Conservation (phyloP, 1,284 basidiomycete genomes). For the Cryptococcus sp. region DNA sequence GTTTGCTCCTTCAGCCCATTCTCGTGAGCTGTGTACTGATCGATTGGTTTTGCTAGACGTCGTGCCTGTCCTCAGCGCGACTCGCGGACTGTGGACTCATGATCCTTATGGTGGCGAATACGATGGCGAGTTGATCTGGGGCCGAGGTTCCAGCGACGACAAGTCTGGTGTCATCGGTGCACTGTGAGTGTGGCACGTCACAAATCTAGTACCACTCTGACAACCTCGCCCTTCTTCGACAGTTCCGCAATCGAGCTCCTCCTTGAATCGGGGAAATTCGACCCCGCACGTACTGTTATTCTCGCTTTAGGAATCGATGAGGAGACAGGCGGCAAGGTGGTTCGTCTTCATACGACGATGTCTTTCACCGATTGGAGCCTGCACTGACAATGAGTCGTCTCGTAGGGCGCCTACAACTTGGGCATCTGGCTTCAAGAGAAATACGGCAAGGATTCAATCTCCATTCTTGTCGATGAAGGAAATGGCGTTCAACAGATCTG, state of each 20-base stretch:
- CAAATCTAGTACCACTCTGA: neutral
- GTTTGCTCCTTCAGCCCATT: conserved; percentile 5
- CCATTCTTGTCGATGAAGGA: conserved; percentile 60
- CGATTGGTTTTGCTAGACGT: conserved; percentile 54
- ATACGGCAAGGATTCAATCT: conserved; percentile 64
- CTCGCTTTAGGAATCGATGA: conserved; percentile 72
- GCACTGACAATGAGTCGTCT: neutral
- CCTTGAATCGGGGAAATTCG: conserved; percentile 57
- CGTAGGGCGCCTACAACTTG: conserved; percentile 61
- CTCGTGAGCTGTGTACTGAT: neutral
- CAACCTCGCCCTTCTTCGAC: neutral
- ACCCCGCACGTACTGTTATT: conserved; percentile 61
- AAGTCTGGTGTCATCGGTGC: conserved; percentile 64
- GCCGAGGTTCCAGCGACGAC: conserved; percentile 64
- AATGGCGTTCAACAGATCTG: conserved; percentile 27
- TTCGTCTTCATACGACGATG: conserved; percentile 21
- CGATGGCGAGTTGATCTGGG: conserved; percentile 64
- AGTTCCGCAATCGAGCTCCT: conserved; percentile 62
- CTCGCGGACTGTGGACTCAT: conserved; percentile 61
- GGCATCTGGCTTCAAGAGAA: conserved; percentile 57
- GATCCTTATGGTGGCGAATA: conserved; percentile 67
- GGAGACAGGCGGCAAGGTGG: conserved; percentile 59
- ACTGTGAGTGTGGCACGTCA: conserved; percentile 48
- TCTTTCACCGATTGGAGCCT: neutral
- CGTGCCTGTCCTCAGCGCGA: conserved; percentile 61